Evolutionary conservation across 2,329 filamentous ascomycete genomes (phyloP).

Genomic region (Trichophyton verrucosum): DNA sequence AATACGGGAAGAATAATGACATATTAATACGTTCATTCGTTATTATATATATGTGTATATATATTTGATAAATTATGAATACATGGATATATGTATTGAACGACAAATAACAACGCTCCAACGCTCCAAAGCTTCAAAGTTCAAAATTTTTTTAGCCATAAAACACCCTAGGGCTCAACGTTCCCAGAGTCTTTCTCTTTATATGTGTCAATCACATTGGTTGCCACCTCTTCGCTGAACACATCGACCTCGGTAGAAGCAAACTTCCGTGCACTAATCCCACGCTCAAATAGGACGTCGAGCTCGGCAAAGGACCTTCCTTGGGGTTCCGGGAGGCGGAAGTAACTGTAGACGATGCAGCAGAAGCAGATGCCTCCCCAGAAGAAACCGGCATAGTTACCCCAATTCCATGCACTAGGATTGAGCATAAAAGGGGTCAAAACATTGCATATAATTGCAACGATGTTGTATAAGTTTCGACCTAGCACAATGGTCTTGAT

Average conservation of each 20-base stretch:
- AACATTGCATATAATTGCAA: slow-evolving; percentile 68
- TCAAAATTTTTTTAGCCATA: background rate
- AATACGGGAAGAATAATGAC: background rate
- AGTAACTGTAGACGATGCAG: slow-evolving; percentile 71
- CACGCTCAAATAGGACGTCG: slow-evolving; percentile 68
- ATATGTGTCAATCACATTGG: slow-evolving; percentile 10
- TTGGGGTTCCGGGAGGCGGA: slow-evolving; percentile 65
- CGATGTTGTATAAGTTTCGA: slow-evolving; percentile 68
- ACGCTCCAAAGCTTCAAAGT: background rate
- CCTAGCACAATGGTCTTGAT: slow-evolving; percentile 87
- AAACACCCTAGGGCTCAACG: background rate
- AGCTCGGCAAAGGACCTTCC: slow-evolving; percentile 78
- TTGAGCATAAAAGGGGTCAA: slow-evolving; percentile 91
- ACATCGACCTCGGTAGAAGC: slow-evolving; percentile 12
- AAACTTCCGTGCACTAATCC: slow-evolving; percentile 61
- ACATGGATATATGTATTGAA: background rate
- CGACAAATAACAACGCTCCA: background rate
- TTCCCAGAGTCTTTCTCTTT: slow-evolving; percentile 1
- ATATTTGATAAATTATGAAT: background rate
- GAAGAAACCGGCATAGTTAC: slow-evolving; percentile 78
- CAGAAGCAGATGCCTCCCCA: slow-evolving; percentile 70
- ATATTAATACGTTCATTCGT: background rate
- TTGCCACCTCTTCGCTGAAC: slow-evolving; percentile 12
- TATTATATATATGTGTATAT: background rate
- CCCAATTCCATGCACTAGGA: slow-evolving; percentile 74